phyloP scores from a whole-genome alignment of 768 basidiomycete genomes.

The Sistotremastrum suecicum region DNA sequence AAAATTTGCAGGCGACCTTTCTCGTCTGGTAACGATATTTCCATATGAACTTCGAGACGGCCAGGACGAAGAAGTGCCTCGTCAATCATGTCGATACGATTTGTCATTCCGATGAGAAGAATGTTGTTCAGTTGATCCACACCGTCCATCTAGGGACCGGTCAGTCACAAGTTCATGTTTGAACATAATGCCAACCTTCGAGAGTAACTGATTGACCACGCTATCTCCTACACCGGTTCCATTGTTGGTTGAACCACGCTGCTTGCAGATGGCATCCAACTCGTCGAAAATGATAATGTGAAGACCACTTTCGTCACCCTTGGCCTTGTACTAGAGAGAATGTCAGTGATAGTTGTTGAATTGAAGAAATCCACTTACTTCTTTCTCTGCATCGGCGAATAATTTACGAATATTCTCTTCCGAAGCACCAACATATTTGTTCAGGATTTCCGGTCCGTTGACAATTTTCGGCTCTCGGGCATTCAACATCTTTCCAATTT shows the following conservation, averaged over 20 bases:
- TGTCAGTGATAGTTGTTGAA: slow-evolving; percentile 3
- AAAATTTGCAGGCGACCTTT: slow-evolving; percentile 86
- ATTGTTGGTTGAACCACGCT: slow-evolving; percentile 81
- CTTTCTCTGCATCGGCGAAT: slow-evolving; percentile 96
- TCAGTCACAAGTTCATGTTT: not conserved
- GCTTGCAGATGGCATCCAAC: slow-evolving; percentile 96
- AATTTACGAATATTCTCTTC: slow-evolving; percentile 98
- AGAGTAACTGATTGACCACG: slow-evolving; percentile 94
- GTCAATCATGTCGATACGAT: slow-evolving; percentile 96
- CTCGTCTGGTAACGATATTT: slow-evolving; percentile 95
- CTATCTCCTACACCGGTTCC: slow-evolving; percentile 99
- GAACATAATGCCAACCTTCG: slow-evolving; percentile 51
- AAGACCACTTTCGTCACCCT: slow-evolving; percentile 90
- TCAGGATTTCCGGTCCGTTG: slow-evolving; percentile 94
- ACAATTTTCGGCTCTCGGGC: slow-evolving; percentile 96
- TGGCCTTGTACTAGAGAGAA: slow-evolving; percentile 72
- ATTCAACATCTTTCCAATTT: slow-evolving; percentile 99
- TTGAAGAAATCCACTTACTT: slow-evolving; percentile 33
- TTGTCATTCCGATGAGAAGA: slow-evolving; percentile 99
- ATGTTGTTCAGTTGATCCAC: slow-evolving; percentile 99
- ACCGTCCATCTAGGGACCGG: slow-evolving; percentile 79
- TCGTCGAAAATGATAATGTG: slow-evolving; percentile 99
- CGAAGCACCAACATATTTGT: slow-evolving; percentile 92
- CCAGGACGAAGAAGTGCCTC: slow-evolving; percentile 95
- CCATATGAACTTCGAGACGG: slow-evolving; percentile 98